Conservation (phyloP, 2,329 filamentous ascomycete species). For the Cephalotrichum gorgonifer region DNA sequence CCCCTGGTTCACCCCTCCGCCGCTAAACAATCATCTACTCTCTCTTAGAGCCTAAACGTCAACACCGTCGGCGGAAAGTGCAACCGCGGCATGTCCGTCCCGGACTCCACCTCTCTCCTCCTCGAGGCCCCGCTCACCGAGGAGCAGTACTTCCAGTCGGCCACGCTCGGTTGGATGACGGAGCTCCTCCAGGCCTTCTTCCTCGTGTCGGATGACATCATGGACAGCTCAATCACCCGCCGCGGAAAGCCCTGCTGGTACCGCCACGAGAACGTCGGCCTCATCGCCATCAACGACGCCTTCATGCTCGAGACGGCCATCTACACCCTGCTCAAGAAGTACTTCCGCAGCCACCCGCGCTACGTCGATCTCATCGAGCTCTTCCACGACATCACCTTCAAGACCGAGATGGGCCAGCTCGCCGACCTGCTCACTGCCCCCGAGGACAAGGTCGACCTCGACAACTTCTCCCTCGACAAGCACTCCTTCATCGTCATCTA, state of each 20-base stretch:
- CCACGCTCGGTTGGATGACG: constrained; percentile 91
- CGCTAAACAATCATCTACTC: constrained; percentile 30
- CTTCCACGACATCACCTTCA: constrained; percentile 88
- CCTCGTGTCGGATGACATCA: constrained; percentile 96
- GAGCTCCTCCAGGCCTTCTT: constrained; percentile 98
- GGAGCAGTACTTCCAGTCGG: constrained; percentile 79
- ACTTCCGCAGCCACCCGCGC: constrained; percentile 76
- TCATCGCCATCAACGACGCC: constrained; percentile 96
- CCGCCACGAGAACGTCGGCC: constrained; percentile 75
- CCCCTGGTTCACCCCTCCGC: constrained; percentile 5
- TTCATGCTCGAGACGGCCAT: constrained; percentile 91
- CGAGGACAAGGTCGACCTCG: constrained; percentile 82
- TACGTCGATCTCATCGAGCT: constrained; percentile 92
- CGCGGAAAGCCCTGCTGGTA: constrained; percentile 97
- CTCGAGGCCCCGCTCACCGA: constrained; percentile 60
- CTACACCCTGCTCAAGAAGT: constrained; percentile 85
- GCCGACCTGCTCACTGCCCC: constrained; percentile 93
- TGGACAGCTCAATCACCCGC: constrained; percentile 92
- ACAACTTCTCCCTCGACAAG: constrained; percentile 93
- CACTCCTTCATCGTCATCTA: constrained; percentile 98
- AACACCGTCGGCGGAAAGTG: constrained; percentile 94
- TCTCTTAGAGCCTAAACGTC: constrained; percentile 52
- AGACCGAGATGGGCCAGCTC: constrained; percentile 91
- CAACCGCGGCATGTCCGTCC: constrained; percentile 96
- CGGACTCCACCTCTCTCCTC: constrained; percentile 78